phyloP scores from a whole-genome alignment of 2,329 filamentous ascomycete species.

The Sclerotinia trifoliorum region DNA sequence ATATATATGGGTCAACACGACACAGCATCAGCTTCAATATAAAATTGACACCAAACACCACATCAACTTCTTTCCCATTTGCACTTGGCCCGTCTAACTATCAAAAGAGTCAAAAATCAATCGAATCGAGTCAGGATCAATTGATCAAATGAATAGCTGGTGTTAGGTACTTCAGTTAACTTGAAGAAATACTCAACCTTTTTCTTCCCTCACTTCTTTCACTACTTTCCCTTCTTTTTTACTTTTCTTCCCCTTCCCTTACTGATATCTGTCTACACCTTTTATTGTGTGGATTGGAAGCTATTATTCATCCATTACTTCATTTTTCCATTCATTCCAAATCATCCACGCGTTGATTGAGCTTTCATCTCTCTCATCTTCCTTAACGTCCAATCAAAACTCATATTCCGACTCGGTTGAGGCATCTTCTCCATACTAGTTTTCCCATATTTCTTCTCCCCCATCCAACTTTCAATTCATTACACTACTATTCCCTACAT shows the following conservation, averaged over 20 bases:
- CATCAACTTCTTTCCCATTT: not conserved
- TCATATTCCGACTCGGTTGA: not conserved
- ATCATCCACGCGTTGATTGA: not conserved
- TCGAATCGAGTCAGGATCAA: not conserved
- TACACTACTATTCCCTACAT: not conserved
- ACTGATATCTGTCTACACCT: not conserved
- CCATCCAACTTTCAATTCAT: not conserved
- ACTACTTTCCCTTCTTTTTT: no score
- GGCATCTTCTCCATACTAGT: not conserved
- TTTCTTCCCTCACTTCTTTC: not conserved
- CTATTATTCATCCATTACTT: slow-evolving; percentile 2
- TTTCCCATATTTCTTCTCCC: not conserved
- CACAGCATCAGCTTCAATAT: not conserved
- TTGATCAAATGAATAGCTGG: not conserved
- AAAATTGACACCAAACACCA: not conserved
- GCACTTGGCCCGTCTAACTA: no score
- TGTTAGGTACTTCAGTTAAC: not conserved
- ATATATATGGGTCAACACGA: not conserved
- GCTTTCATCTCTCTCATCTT: not conserved
- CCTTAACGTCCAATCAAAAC: not conserved
- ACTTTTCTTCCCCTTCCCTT: not conserved
- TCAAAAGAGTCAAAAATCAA: not conserved
- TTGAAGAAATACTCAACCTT: not conserved
- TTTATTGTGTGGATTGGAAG: not conserved
- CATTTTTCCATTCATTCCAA: not conserved